Conservation (phyloP, 495 filamentous ascomycete genomes). For the Beverwykella pulmonaria region DNA sequence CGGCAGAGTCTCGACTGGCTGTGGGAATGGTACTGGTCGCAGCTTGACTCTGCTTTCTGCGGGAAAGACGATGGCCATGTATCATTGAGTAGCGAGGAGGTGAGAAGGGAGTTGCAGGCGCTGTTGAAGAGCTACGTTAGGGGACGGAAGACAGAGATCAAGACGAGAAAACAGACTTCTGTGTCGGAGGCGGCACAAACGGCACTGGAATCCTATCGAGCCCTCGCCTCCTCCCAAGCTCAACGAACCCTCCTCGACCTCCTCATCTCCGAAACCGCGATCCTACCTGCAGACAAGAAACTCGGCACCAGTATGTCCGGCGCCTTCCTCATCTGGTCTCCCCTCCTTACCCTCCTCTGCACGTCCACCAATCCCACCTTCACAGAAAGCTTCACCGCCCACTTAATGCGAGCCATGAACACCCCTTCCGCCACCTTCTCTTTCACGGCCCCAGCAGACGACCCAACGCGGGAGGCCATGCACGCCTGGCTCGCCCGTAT, state of each 20-base stretch:
- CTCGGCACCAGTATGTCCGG: slow-evolving; percentile 35
- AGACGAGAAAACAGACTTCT: background rate
- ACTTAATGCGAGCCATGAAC: slow-evolving; percentile 20
- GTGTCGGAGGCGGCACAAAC: too few relatives aligned
- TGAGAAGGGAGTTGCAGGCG: slow-evolving; percentile 21
- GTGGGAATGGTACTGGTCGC: slow-evolving; percentile 82
- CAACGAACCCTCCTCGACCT: background rate
- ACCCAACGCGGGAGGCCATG: slow-evolving; percentile 35
- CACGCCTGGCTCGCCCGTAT: slow-evolving; percentile 40
- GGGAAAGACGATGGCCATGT: background rate
- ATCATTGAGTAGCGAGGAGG: background rate
- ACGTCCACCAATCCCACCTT: too few relatives aligned
- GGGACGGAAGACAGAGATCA: slow-evolving; percentile 34
- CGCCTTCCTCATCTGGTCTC: slow-evolving; percentile 45
- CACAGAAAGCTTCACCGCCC: too few relatives aligned
- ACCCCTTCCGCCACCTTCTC: background rate
- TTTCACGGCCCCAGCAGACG: background rate
- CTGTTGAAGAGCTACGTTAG: slow-evolving; percentile 38
- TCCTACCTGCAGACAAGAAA: slow-evolving; percentile 33
- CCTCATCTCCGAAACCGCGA: slow-evolving; percentile 23
- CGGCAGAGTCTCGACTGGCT: slow-evolving; percentile 77
- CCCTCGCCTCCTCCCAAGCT: too few relatives aligned
- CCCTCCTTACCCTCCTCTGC: slow-evolving; percentile 32
- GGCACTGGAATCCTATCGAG: too few relatives aligned
- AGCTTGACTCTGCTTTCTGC: slow-evolving; percentile 43